A percentile compares a stretch with the other conserved stretches of the same genome.
Evolutionary conservation across 352 stramenopile species (phyloP).

Genomic region (Discostella stelligera): DNA sequence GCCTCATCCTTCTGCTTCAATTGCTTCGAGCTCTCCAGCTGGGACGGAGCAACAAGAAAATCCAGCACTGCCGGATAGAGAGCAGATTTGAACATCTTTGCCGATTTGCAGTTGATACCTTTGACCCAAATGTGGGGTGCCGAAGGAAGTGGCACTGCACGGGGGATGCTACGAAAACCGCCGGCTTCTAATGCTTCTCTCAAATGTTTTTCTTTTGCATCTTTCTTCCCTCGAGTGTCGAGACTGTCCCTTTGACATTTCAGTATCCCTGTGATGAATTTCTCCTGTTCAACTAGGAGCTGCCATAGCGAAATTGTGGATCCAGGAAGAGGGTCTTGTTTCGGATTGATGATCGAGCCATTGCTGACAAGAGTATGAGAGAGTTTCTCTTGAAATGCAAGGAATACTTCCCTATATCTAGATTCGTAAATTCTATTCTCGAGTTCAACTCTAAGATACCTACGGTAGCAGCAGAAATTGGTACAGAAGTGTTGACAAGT

Average conservation of each 20-base stretch:
- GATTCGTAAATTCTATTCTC: constrained; percentile 89
- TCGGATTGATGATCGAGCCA: constrained; percentile 28
- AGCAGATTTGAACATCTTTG: constrained; percentile 97
- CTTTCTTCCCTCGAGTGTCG: constrained; percentile 92
- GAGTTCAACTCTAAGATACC: constrained; percentile 92
- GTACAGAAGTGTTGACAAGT: not conserved
- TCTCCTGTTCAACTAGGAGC: constrained; percentile 83
- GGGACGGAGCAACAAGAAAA: constrained; percentile 81
- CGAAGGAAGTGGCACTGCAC: constrained; percentile 73
- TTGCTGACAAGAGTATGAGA: constrained; percentile 26
- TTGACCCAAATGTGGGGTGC: constrained; percentile 80
- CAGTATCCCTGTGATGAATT: constrained; percentile 93
- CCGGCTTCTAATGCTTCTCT: constrained; percentile 84
- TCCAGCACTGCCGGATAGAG: constrained; percentile 96
- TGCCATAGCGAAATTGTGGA: constrained; percentile 63
- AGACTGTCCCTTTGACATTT: constrained; percentile 89
- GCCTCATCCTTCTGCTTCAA: constrained; percentile 20
- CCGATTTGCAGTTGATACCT: constrained; percentile 88
- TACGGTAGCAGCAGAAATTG: not conserved
- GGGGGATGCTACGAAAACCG: constrained; percentile 55
- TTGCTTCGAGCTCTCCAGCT: constrained; percentile 21
- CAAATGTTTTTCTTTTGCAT: constrained; percentile 94
- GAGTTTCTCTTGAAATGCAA: constrained; percentile 63
- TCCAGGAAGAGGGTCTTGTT: constrained; percentile 11
- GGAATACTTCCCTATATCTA: constrained; percentile 86